Conservation (phyloP, 2,329 filamentous ascomycete genomes). For the Niveomyces coronatus region DNA sequence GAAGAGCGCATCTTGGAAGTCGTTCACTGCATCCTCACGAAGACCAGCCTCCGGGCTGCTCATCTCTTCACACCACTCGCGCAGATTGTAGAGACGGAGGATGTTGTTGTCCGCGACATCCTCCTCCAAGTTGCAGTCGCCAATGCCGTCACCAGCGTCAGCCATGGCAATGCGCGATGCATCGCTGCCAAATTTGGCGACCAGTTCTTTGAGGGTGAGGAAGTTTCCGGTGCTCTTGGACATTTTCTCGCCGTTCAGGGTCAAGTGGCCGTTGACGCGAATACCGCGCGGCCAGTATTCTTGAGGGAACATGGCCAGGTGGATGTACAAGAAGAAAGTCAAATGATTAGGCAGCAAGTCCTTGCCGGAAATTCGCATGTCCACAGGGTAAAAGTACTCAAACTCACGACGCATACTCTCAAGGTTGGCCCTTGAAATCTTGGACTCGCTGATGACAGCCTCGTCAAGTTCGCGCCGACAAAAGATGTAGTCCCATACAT, state of each 20-base stretch:
- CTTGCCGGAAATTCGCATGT: slow-evolving; percentile 81
- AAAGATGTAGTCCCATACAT: slow-evolving; percentile 96
- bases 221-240: slow-evolving; percentile 97
- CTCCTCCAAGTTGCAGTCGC: slow-evolving; percentile 96
- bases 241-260: slow-evolving; percentile 98
- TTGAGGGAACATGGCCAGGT: slow-evolving; percentile 76
- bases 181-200: slow-evolving; percentile 89
- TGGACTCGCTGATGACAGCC: slow-evolving; percentile 51
- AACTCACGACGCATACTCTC: slow-evolving; percentile 82
- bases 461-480: slow-evolving; percentile 61
- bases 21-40: slow-evolving; percentile 62
- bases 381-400: slow-evolving; percentile 93
- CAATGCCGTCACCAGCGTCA: slow-evolving; percentile 87
- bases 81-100: slow-evolving; percentile 67
- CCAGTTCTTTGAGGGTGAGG: slow-evolving; percentile 76
- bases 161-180: slow-evolving; percentile 84
- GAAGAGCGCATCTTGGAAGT: slow-evolving; percentile 82
- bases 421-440: slow-evolving; percentile 64
- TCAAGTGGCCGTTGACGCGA: slow-evolving; percentile 83
- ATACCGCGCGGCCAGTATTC: slow-evolving; percentile 84
- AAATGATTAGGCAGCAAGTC: slow-evolving; percentile 90
- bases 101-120: slow-evolving; percentile 87
- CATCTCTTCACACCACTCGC: slow-evolving; percentile 89
- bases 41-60: slow-evolving; percentile 57
- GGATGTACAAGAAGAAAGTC: slow-evolving; percentile 92